Evolutionary conservation across 2,329 filamentous ascomycete species (phyloP), one percentile per base, ranked within the genome.

Genomic region (Coleophoma cylindrospora): DNA sequence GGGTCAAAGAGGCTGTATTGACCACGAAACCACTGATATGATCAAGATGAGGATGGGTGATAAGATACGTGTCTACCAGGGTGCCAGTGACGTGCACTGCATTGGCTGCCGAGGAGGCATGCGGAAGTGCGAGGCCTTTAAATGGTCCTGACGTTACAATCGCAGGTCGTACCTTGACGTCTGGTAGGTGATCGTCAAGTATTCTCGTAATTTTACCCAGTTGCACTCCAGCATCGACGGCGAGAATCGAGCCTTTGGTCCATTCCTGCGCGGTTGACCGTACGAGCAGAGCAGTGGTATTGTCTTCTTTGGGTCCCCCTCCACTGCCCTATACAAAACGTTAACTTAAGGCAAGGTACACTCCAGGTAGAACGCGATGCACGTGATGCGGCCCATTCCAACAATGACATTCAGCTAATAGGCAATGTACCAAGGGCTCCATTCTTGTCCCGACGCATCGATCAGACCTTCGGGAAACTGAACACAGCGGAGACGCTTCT

Each of bases 21-120:
- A 97, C 86, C 33, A 94, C 89, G 58, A 97, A 89, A 11, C 88
- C 94, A 17, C 89, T 84, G 19, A 97, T 84, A 68, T 99, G 94
- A 63, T 99, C 94, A 1, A 99, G 78, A 69, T 99, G 94, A n/a
- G 94, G 89, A 67, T 99, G 94, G 0, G 92, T 99, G 61, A 99
- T 90, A 54, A 97, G 81, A 63, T 92, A 94, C 0, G 90, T 87
- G 43, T 92, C 89, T 50, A 99, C 81, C 44, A 96, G 80, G 50
- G 86, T 80, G 49, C 86, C 80, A 40, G 91, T 84, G 45, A 99
- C 76, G 65, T 95, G 79, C 3, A 87, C 79, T 2, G 91, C 91
- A 66, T 96, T 97, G 44, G 89, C 86, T 43, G 81, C 74, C 1
- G 88, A 74, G 0, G 80, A 85, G 40, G 76, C 70, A 58, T 83